Conservation (phyloP, 1,139 yeast species). For the Suhomyces yuchorum region DNA sequence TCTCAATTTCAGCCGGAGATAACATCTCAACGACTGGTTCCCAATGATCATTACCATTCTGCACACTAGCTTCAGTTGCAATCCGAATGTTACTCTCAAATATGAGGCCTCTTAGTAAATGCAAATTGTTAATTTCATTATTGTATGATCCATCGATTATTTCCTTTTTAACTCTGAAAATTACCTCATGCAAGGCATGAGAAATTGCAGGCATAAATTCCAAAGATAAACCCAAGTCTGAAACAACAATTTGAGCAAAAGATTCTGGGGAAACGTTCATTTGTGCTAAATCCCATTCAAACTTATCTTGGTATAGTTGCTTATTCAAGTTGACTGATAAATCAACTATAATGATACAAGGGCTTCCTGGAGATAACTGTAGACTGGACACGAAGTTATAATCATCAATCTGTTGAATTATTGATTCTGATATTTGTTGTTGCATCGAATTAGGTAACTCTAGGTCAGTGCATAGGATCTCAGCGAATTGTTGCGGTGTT, state of each 20-base stretch:
- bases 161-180: slow-evolving; percentile 77
- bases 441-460: slow-evolving; percentile 72
- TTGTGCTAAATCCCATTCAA: slow-evolving; percentile 88
- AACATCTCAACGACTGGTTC: slow-evolving; percentile 84
- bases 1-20: slow-evolving; percentile 91
- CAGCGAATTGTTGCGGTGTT: slow-evolving; percentile 84
- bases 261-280: slow-evolving; percentile 74
- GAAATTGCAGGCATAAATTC: slow-evolving; percentile 93
- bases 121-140: slow-evolving; percentile 48
- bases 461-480: slow-evolving; percentile 75
- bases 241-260: slow-evolving; percentile 80
- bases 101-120: slow-evolving; percentile 45
- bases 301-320: slow-evolving; percentile 84
- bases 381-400: slow-evolving; percentile 58
- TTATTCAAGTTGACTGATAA: slow-evolving; percentile 82
- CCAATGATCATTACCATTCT: slow-evolving; percentile 69
- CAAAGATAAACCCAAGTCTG: slow-evolving; percentile 78
- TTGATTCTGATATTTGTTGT: slow-evolving; percentile 66
- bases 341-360: slow-evolving; percentile 76
- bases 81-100: slow-evolving; percentile 50
- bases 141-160: slow-evolving; percentile 75
- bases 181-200: slow-evolving; percentile 79
- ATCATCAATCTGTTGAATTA: slow-evolving; percentile 79
- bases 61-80: slow-evolving; percentile 47
- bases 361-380: slow-evolving; percentile 63